A percentile compares a stretch with the other conserved stretches of the same genome.
These are phyloP conservation scores for Selaginella moellendorffii DNA, from an alignment of 75 land plant genomes.

Conservation along the genomic window DNA sequence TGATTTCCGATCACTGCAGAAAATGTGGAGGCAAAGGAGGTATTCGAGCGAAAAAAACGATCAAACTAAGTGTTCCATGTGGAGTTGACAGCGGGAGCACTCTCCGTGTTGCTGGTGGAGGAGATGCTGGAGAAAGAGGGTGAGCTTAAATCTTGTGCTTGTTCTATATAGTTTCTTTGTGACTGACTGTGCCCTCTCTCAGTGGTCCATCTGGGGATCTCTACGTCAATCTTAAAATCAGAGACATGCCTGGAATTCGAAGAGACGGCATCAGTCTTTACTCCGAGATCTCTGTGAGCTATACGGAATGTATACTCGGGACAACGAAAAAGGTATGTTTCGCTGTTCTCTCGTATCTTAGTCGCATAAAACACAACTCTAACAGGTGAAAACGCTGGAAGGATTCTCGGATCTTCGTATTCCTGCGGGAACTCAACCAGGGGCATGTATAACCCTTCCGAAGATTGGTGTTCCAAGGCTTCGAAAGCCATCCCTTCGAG, in stretches of 20 bases:
- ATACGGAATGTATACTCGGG: conserved; percentile 90
- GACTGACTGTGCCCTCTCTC: conserved; percentile 15
- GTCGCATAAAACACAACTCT: conserved; percentile 30
- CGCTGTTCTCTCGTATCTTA: too few relatives aligned
- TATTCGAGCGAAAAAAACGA: conserved; percentile 19
- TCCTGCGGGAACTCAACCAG: conserved; percentile 95
- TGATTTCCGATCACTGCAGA: conserved; percentile 36
- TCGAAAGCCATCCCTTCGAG: conserved; percentile 70
- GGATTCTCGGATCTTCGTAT: conserved; percentile 61
- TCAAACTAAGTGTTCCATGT: conserved; percentile 43
- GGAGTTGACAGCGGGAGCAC: conserved; percentile 49
- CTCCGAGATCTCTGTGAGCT: conserved; percentile 59
- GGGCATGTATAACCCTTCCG: conserved; percentile 65
- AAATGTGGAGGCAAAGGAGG: conserved; percentile 41
- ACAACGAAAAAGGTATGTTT: too few relatives aligned
- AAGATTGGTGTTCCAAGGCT: conserved; percentile 77
- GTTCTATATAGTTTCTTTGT: neutral
- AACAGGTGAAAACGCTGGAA: conserved; percentile 84
- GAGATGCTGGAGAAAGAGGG: conserved; percentile 47
- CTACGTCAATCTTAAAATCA: conserved; percentile 49
- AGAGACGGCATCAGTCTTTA: conserved; percentile 72
- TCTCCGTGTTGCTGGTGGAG: conserved; percentile 40
- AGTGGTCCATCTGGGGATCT: conserved; percentile 75
- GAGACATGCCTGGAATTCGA: conserved; percentile 51
- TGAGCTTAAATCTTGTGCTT: too few relatives aligned